phyloP scores from a whole-genome alignment of 2,329 filamentous ascomycete species.

The Fusarium staphyleae region DNA sequence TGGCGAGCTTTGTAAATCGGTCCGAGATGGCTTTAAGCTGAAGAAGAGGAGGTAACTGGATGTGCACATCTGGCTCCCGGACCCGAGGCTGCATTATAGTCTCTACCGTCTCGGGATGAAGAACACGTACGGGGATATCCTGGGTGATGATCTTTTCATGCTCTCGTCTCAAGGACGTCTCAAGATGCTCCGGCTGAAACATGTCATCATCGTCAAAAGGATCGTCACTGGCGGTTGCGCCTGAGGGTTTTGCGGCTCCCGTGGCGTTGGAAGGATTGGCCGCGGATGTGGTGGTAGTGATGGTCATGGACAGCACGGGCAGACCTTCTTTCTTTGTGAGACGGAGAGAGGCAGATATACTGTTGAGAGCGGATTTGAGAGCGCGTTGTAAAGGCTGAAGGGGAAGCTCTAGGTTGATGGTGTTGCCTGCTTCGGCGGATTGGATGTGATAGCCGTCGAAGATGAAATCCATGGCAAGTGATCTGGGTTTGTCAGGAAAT shows the following conservation, averaged over 20 bases:
- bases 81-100: conserved; percentile 92
- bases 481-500: conserved; percentile 48
- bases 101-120: conserved; percentile 84
- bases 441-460: conserved; percentile 87
- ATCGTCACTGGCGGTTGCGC: conserved; percentile 43
- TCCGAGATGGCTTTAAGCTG: conserved; percentile 95
- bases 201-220: conserved; percentile 54
- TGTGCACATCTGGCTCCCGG: conserved; percentile 91
- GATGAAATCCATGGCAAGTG: conserved; percentile 77
- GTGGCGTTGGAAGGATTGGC: conserved; percentile 49
- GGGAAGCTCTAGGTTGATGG: conserved; percentile 95
- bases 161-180: conserved; percentile 68
- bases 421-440: conserved; percentile 81
- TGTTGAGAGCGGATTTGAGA: conserved; percentile 85
- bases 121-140: conserved; percentile 92
- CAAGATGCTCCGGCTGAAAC: conserved; percentile 60
- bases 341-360: conserved; percentile 81
- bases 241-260: conserved; percentile 42
- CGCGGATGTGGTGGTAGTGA: conserved; percentile 74
- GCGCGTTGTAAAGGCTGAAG: conserved; percentile 87
- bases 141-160: conserved; percentile 94
- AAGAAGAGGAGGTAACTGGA: conserved; percentile 83
- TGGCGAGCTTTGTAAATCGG: conserved; percentile 87
- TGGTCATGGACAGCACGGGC: conserved; percentile 87
- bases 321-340: conserved; percentile 92